Evolutionary conservation across 1,139 yeast genomes (phyloP).

Genomic region (Suhomyces bokatorum): DNA sequence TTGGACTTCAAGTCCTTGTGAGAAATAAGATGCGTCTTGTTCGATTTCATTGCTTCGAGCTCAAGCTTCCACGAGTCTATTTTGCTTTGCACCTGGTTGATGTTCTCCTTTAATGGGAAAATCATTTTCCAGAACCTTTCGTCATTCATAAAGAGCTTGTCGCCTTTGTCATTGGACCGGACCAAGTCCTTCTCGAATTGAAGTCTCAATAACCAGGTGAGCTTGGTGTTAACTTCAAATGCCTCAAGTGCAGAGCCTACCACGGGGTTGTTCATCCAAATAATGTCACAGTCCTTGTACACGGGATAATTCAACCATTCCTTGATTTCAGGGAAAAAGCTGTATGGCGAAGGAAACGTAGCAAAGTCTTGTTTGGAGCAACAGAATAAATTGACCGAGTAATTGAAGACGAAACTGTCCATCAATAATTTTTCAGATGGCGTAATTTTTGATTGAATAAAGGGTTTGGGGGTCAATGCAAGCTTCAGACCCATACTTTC

Average conservation of each 20-base stretch:
- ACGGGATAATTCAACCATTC: constrained; percentile 30
- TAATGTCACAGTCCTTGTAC: constrained; percentile 21
- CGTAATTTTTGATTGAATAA: constrained; percentile 10
- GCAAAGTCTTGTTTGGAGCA: constrained; percentile 25
- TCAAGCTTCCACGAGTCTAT: constrained; percentile 13
- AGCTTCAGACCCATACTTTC: neutral
- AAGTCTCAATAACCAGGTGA: constrained; percentile 37
- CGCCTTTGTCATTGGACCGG: neutral
- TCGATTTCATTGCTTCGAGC: constrained; percentile 8
- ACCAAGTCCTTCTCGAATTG: constrained; percentile 15
- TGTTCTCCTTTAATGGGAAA: constrained; percentile 10
- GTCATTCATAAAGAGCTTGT: constrained; percentile 11
- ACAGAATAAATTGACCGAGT: constrained; percentile 28
- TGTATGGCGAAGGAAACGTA: constrained; percentile 36
- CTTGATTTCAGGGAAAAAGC: constrained; percentile 30
- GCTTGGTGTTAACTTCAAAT: constrained; percentile 40
- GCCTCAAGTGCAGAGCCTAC: constrained; percentile 18
- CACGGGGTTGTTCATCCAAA: constrained; percentile 20
- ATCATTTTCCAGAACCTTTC: constrained; percentile 17
- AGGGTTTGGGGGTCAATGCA: neutral
- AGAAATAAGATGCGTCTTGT: constrained; percentile 4
- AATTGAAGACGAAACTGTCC: constrained; percentile 40
- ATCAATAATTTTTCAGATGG: constrained; percentile 34
- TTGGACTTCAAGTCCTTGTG: constrained; percentile 15
- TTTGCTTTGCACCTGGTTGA: constrained; percentile 7